Evolutionary conservation across 768 basidiomycete species (phyloP), one percentile per base, ranked within the genome.

Genomic region (Russula sp.): DNA sequence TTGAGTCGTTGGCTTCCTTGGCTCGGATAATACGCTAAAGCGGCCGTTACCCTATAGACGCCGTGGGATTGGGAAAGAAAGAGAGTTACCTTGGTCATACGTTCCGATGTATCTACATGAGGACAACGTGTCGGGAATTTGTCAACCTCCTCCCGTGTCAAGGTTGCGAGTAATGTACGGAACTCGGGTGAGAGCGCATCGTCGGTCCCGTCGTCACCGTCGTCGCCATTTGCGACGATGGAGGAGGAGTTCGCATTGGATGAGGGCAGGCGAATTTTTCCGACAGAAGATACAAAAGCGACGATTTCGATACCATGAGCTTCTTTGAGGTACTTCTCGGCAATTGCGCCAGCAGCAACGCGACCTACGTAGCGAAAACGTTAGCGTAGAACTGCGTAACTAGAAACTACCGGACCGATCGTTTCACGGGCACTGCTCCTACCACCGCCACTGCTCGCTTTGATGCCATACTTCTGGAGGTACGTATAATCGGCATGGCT

Each of bases 401-500:
- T 18, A 10, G 24, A 18, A 58, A 54, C 14, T 60, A 1, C 68
- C 75, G 57, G 69, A 88, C 96, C 96, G 71, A 98, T 94, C 30
- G 97, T 98, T 78, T 99, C 97, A 30, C 97, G 86, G 49, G 97
- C 97, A 72, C 90, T 92, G 71, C 91, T 92, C 22, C 97, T 81
- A 7, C 97, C 97, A 53, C 97, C 97, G 42, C 97, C 97, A 64
- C 90, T 92, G 80, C 92, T 94, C 0, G 97, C 97, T 79, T 98
- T 98, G 75, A 98, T 76, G 34, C 94, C 94, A 73, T 98, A 99
- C 71, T 99, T 99, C 70, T 93, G 87, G 63, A 98, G 85, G 76
- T 99, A 99, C 18, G 97, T 99, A 75, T 89, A 97, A 75, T 99
- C 97, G 14, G 97, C 97, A 72, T 99, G 97, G 68, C 90, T 93